A percentile compares a stretch with the other conserved stretches of the same genome.
Evolutionary conservation across 2,329 filamentous ascomycete genomes (phyloP).

Genomic region (Clarireedia paspali): DNA sequence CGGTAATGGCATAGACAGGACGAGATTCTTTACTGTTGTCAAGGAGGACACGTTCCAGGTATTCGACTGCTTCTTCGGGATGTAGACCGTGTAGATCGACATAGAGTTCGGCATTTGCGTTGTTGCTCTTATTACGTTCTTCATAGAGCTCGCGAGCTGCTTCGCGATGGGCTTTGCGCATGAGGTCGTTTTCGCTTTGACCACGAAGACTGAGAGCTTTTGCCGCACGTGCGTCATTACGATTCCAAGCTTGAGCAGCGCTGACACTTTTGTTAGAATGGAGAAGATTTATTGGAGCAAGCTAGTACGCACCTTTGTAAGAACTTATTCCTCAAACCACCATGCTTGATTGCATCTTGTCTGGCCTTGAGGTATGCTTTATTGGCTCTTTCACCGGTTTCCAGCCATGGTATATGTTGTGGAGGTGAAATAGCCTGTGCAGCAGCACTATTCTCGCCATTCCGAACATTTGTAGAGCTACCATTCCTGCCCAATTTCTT

Average conservation of each 20-base stretch:
- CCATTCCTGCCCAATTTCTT: conserved; percentile 57
- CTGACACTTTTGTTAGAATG: conserved; percentile 37
- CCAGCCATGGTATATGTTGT: conserved; percentile 91
- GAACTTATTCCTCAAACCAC: conserved; percentile 93
- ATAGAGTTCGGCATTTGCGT: conserved; percentile 64
- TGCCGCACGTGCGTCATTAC: conserved; percentile 90
- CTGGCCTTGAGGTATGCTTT: conserved; percentile 92
- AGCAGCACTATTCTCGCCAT: conserved; percentile 70
- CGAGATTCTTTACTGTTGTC: conserved; percentile 68
- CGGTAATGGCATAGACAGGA: conserved; percentile 91
- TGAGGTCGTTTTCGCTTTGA: conserved; percentile 93
- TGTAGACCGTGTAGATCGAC: conserved; percentile 98
- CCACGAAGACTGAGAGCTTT: conserved; percentile 91
- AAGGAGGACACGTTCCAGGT: conserved; percentile 78
- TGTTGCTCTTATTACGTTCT: conserved; percentile 71
- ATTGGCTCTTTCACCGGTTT: conserved; percentile 85
- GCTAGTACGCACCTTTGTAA: conserved; percentile 64
- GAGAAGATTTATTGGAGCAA: background rate
- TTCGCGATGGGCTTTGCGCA: conserved; percentile 94
- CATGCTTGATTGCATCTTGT: conserved; percentile 94
- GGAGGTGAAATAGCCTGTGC: conserved; percentile 80
- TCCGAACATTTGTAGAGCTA: conserved; percentile 55
- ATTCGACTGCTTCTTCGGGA: conserved; percentile 92
- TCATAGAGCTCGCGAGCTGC: conserved; percentile 89
- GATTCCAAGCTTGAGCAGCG: conserved; percentile 96